Evolutionary conservation across 1,284 basidiomycete genomes (phyloP), one percentile per base, ranked within the genome.

Genomic region (Leccinum griseonigrum): DNA sequence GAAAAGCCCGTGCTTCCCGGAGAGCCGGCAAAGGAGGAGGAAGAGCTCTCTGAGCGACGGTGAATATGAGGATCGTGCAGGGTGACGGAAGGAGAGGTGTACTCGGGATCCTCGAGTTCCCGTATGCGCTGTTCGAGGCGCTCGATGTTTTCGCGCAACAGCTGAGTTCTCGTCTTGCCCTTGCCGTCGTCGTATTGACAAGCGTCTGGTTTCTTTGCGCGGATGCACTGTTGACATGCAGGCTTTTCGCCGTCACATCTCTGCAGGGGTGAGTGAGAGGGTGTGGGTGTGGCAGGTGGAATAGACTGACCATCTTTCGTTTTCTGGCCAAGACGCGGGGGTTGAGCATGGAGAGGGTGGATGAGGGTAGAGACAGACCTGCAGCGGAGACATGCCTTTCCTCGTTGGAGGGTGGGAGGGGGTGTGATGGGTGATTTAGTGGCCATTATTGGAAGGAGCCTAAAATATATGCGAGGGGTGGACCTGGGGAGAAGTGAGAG

Each of bases 281-380:
- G 36, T 51, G 60, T 18, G 1, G 16, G 1, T 0, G 10, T 10
- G 28, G 1, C 18, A 58, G 31, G 46, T 26, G 55, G 57, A 58
- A n/a, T 40, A n/a, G 57, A 67, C 75, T 63, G 66, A 90, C 89
- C 88, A 92, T 90, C 76, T 91, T 91, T 65, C 90, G 83, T 76
- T 91, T 89, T 74, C 89, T 88, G 68, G 60, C 62, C 40, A 61
- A 58, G 9, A 60, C 16, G 43, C 13, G 28, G 18, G 10, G 55
- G 59, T 61, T 67, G 60, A 67, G 66, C 61, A 63, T 56, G 63
- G 40, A 36, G 29, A 59, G 53, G 16, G 2, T 34, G 52, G 14
- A 38, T 9, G 28, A 50, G 18, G 2, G 26, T 6, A 28, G 26
- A 1, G 36, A 22, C 46, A 32, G 56, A 61, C 74, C 74, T 76